Percentiles rank a stretch among this genome's conserved stretches.
Conservation (phyloP, 1,284 basidiomycete species). For the Paramarasmius palmivorus region DNA sequence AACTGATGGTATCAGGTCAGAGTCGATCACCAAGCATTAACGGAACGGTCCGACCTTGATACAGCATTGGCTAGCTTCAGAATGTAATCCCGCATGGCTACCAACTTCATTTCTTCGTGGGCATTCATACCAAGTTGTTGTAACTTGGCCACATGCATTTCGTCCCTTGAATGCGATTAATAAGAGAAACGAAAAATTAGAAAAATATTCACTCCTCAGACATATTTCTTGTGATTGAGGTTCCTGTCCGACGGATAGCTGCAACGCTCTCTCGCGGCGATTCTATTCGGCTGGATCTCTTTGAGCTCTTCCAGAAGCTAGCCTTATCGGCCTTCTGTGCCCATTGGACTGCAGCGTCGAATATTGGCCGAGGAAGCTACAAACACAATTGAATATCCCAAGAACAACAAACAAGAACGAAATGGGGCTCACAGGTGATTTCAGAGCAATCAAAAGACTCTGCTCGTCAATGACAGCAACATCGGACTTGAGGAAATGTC, state of each 20-base stretch:
- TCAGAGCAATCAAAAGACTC: slow-evolving; percentile 73
- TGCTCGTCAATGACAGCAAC: slow-evolving; percentile 77
- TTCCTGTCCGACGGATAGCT: slow-evolving; percentile 54
- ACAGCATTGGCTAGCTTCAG: slow-evolving; percentile 75
- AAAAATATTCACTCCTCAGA: slow-evolving; percentile 69
- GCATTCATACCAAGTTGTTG: slow-evolving; percentile 82
- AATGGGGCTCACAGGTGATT: slow-evolving; percentile 65
- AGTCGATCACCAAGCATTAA: not conserved
- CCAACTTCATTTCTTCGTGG: slow-evolving; percentile 79
- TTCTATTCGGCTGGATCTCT: slow-evolving; percentile 48
- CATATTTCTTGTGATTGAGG: slow-evolving; percentile 48
- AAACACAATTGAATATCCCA: slow-evolving; percentile 2
- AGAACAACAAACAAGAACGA: not conserved
- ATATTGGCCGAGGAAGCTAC: slow-evolving; percentile 77
- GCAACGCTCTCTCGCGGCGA: slow-evolving; percentile 70
- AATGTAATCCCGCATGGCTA: slow-evolving; percentile 87
- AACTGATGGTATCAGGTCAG: slow-evolving; percentile 41
- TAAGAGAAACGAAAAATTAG: slow-evolving; percentile 3
- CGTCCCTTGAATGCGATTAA: slow-evolving; percentile 56
- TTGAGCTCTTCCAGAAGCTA: slow-evolving; percentile 70
- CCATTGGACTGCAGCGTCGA: slow-evolving; percentile 88
- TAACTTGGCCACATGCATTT: slow-evolving; percentile 68
- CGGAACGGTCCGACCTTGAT: slow-evolving; percentile 34
- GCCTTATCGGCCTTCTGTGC: slow-evolving; percentile 79
- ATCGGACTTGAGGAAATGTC: slow-evolving; percentile 86